phyloP scores from a whole-genome alignment of 768 basidiomycete species.

The Trametes maxima region DNA sequence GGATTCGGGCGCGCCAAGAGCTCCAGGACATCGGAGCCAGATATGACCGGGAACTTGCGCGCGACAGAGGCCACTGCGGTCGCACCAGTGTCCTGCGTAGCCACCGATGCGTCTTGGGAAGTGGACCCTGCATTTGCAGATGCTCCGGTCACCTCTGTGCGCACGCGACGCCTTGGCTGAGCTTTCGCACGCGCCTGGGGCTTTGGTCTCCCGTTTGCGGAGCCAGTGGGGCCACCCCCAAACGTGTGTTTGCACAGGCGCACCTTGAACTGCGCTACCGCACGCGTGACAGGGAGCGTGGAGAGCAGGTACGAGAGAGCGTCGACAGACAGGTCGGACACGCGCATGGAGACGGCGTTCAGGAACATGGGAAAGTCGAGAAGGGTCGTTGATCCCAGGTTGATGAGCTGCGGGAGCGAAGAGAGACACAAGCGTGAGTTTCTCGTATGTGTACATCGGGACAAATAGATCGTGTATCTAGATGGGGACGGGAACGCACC shows the following conservation, averaged over 20 bases:
- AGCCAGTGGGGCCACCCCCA: neutral
- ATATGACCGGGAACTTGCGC: constrained; percentile 21
- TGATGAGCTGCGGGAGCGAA: constrained; percentile 33
- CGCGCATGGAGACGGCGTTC: constrained; percentile 32
- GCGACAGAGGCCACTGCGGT: constrained; percentile 5
- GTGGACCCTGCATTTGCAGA: neutral
- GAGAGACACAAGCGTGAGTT: neutral
- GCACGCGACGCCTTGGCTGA: constrained; percentile 19
- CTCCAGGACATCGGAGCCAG: constrained; percentile 23
- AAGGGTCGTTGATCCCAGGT: constrained; percentile 36
- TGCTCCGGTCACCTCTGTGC: constrained; percentile 15
- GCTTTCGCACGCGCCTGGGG: neutral
- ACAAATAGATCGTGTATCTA: neutral
- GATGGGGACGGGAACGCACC: constrained; percentile 26
- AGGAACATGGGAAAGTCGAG: constrained; percentile 37
- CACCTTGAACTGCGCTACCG: constrained; percentile 33
- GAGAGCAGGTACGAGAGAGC: constrained; percentile 27
- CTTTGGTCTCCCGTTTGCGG: neutral
- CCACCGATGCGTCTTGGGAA: constrained; percentile 4
- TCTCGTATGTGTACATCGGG: neutral
- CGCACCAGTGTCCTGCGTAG: constrained; percentile 1
- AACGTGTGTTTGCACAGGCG: constrained; percentile 30
- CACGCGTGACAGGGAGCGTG: constrained; percentile 28
- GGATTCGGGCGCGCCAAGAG: constrained; percentile 18
- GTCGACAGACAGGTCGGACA: constrained; percentile 26